These are phyloP conservation scores for Alternaria sp. DNA, from an alignment of 2,329 filamentous ascomycete genomes.

Conservation along the genomic window DNA sequence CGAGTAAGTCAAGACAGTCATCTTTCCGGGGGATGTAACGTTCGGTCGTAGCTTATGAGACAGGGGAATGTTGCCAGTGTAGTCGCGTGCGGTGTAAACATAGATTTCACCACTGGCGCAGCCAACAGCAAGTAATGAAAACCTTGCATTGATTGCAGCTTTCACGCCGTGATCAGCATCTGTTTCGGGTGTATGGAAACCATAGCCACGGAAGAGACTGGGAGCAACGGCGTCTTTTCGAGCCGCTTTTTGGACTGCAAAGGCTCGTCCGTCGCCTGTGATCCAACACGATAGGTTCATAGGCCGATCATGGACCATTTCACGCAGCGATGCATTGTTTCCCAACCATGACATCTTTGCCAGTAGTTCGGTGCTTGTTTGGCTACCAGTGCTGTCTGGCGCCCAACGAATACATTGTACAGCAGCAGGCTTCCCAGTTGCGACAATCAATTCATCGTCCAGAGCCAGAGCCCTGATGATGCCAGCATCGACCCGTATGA, in stretches of 20 bases:
- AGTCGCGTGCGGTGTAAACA: conserved; percentile 94
- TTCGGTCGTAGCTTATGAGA: conserved; percentile 81
- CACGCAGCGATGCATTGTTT: conserved; percentile 76
- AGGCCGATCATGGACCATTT: conserved; percentile 93
- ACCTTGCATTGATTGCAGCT: conserved; percentile 90
- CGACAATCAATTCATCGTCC: conserved; percentile 91
- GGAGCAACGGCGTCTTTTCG: conserved; percentile 60
- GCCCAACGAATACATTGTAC: conserved; percentile 97
- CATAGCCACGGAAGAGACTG: conserved; percentile 86
- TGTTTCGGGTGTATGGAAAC: conserved; percentile 79
- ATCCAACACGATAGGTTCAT: conserved; percentile 98
- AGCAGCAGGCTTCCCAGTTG: conserved; percentile 90
- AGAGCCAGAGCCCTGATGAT: conserved; percentile 88
- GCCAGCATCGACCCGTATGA: conserved; percentile 96
- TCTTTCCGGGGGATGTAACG: conserved; percentile 73
- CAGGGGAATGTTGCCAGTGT: conserved; percentile 87
- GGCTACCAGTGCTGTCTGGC: conserved; percentile 79
- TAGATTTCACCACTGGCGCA: conserved; percentile 80
- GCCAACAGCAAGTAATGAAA: conserved; percentile 90
- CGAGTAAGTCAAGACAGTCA: conserved; percentile 84
- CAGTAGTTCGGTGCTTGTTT: conserved; percentile 90
- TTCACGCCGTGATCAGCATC: conserved; percentile 70
- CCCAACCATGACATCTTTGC: conserved; percentile 87
- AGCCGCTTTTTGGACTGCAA: conserved; percentile 79
- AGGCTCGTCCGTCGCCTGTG: conserved; percentile 84